Conservation (phyloP, 331 rosid genomes). For the Dryas integrifolia region DNA sequence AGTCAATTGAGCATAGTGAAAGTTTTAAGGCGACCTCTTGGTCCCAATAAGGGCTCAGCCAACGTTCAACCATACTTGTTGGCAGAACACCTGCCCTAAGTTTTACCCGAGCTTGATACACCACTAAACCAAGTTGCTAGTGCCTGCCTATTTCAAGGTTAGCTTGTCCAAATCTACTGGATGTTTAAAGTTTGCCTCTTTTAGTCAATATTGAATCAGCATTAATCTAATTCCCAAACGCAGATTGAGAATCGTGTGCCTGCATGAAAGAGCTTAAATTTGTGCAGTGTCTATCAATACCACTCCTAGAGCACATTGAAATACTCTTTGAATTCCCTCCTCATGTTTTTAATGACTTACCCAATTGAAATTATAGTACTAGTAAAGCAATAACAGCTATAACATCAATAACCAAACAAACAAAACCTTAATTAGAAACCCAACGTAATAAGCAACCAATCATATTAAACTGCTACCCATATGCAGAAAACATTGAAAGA, state of each 20-base stretch:
- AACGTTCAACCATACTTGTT: no score
- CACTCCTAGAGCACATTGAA: no score
- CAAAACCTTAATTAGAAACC: constrained; percentile 1
- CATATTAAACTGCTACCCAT: not conserved
- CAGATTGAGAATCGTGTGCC: no score
- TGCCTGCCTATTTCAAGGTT: not conserved
- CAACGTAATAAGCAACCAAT: not conserved
- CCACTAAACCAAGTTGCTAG: not conserved
- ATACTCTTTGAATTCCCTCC: not conserved
- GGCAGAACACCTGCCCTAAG: not conserved
- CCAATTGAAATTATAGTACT: not conserved
- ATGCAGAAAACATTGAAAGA: not conserved
- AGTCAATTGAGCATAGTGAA: no score
- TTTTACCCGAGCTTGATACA: not conserved
- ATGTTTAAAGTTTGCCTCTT: not conserved
- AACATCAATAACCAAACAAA: not conserved
- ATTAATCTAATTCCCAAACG: not conserved
- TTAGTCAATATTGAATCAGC: no score
- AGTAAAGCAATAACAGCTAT: not conserved
- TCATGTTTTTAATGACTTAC: not conserved
- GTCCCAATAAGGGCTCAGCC: no score
- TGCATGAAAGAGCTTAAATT: no score
- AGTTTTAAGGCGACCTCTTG: not conserved
- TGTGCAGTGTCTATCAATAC: no score
- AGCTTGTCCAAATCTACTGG: not conserved